phyloP scores from a whole-genome alignment of 2,329 filamentous ascomycete species.

The Fusarium robinianum region DNA sequence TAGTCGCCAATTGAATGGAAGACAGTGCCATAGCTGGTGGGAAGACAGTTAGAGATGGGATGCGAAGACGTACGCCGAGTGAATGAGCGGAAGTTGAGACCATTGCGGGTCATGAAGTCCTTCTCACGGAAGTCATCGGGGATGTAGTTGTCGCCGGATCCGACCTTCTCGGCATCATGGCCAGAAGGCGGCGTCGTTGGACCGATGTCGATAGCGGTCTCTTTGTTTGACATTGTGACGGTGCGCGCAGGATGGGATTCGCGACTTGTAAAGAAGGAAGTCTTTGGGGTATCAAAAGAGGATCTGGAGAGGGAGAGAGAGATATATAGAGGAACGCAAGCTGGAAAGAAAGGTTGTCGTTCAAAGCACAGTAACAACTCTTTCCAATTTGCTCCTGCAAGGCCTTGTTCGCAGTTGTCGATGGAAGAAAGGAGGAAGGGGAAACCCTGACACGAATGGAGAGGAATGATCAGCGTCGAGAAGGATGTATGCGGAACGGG shows the following conservation, averaged over 20 bases:
- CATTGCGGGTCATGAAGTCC: constrained; percentile 37
- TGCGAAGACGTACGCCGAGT: constrained; percentile 21
- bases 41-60: not conserved
- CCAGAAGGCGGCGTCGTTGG: constrained; percentile 21
- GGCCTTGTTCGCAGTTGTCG: too few species aligned
- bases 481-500: constrained; percentile 12
- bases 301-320: too few species aligned
- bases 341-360: not conserved
- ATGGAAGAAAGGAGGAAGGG: too few species aligned
- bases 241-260: not conserved
- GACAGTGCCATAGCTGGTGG: not conserved
- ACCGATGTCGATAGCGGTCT: constrained; percentile 21
- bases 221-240: constrained; percentile 26
- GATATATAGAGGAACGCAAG: too few species aligned
- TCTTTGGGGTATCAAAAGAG: not conserved
- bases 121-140: constrained; percentile 31
- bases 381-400: too few species aligned
- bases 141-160: constrained; percentile 8
- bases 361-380: not conserved
- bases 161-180: constrained; percentile 23
- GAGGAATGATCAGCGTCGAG: not conserved
- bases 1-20: constrained; percentile 5
- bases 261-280: not conserved
- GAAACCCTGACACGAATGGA: constrained; percentile 4
- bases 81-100: constrained; percentile 35